phyloP scores from a whole-genome alignment of 164 flowering plant genomes.

The Tinospora cordifolia region DNA sequence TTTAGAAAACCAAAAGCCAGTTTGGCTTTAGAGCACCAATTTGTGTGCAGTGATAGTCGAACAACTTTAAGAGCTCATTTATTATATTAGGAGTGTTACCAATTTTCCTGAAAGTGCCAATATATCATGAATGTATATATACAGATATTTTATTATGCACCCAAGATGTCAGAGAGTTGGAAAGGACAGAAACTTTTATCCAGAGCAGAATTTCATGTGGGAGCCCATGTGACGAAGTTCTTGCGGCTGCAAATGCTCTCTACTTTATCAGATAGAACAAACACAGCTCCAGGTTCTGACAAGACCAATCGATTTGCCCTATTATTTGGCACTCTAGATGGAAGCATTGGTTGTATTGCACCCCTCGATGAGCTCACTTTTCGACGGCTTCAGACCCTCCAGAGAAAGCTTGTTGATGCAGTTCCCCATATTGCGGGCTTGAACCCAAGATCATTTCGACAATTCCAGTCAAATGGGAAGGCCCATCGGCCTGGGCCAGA shows the following conservation, averaged over 20 bases:
- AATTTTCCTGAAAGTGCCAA: neutral
- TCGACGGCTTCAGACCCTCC: slow-evolving; percentile 85
- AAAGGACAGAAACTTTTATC: slow-evolving; percentile 97
- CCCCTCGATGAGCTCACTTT: slow-evolving; percentile 95
- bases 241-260: slow-evolving; percentile 88
- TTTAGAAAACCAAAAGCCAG: no score
- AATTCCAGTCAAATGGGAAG: slow-evolving; percentile 76
- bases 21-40: neutral
- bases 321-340: slow-evolving; percentile 86
- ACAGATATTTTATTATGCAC: slow-evolving; percentile 95
- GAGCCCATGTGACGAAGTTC: slow-evolving; percentile 87
- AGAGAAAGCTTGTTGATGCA: slow-evolving; percentile 74
- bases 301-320: slow-evolving; percentile 90
- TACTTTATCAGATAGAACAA: slow-evolving; percentile 45
- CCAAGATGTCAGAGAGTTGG: slow-evolving; percentile 93
- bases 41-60: neutral
- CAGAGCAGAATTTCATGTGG: slow-evolving; percentile 95
- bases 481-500: slow-evolving; percentile 98
- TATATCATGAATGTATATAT: neutral
- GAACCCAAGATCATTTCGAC: slow-evolving; percentile 80
- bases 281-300: slow-evolving; percentile 48
- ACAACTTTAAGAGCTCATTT: neutral
- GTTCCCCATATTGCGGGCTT: slow-evolving; percentile 90
- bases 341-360: slow-evolving; percentile 90
- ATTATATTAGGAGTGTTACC: neutral